These are phyloP conservation scores for Artemisia annua DNA, from an alignment of 129 eudicot genomes.

Conservation along the genomic window DNA sequence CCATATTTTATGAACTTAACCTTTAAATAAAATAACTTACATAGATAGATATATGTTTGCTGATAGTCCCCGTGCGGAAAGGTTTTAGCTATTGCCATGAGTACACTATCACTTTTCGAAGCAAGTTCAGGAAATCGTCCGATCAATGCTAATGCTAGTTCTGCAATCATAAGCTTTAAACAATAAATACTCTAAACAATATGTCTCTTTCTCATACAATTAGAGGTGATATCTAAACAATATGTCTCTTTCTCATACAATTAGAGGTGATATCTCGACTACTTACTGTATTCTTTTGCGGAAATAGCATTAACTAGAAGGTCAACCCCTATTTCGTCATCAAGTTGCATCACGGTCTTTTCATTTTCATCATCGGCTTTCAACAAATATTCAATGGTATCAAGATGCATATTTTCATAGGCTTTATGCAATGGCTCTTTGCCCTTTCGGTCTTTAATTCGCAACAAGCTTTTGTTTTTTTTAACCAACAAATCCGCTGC, in stretches of 20 bases:
- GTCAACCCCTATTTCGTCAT: background rate
- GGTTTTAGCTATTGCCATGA: conserved; percentile 20
- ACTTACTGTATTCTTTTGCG: conserved; percentile 12
- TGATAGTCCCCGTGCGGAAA: conserved; percentile 6
- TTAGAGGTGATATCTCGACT: background rate
- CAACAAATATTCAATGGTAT: background rate
- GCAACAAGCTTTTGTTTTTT: background rate
- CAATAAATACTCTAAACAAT: background rate
- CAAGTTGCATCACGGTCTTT: background rate
- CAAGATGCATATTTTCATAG: background rate
- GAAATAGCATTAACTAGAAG: conserved; percentile 22
- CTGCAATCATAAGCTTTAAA: conserved; percentile 3
- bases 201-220: background rate
- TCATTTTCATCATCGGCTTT: background rate
- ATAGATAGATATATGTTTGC: conserved; percentile 13
- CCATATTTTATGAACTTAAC: too few relatives aligned
- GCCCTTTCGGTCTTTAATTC: background rate
- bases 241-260: background rate
- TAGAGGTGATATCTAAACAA: too few relatives aligned
- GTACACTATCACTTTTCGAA: background rate
- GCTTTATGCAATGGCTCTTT: conserved; percentile 4
- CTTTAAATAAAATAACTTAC: conserved; percentile 7
- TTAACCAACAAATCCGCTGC: conserved; percentile 11
- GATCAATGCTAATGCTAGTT: background rate
- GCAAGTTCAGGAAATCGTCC: background rate